Conservation (phyloP, 2,329 filamentous ascomycete genomes). For the Cryoendolithus antarcticus region DNA sequence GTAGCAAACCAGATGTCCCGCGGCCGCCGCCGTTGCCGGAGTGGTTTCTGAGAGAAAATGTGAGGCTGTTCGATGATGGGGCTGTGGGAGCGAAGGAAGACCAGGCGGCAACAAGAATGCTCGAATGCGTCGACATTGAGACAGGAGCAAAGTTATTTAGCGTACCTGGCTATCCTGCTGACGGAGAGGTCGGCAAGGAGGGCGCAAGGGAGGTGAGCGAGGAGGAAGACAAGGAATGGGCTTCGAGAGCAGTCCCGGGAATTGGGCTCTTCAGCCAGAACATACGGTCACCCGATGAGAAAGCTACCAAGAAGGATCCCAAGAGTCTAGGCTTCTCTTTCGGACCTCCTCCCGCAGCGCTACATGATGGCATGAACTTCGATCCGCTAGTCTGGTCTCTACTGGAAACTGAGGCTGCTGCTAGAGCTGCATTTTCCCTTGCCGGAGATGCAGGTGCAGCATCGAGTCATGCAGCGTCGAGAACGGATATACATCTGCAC, state of each 20-base stretch:
- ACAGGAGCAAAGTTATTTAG: constrained; percentile 21
- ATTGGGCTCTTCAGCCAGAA: too few species aligned
- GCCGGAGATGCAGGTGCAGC: neutral
- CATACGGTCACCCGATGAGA: too few species aligned
- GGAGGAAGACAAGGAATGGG: constrained; percentile 4
- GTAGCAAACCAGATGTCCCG: constrained; percentile 9
- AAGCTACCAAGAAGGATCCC: too few species aligned
- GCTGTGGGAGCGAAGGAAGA: neutral
- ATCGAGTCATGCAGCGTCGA: constrained; percentile 14
- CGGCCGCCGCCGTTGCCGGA: constrained; percentile 23
- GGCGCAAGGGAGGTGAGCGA: constrained; percentile 6
- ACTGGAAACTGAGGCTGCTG: constrained; percentile 17
- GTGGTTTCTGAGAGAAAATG: constrained; percentile 27
- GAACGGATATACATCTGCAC: constrained; percentile 27
- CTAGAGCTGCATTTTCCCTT: constrained; percentile 9
- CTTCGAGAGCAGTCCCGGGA: too few species aligned
- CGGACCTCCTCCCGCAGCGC: too few species aligned
- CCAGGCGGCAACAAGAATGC: constrained; percentile 7
- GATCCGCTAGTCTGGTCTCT: constrained; percentile 4
- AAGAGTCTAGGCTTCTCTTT: too few species aligned
- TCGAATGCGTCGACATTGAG: constrained; percentile 19
- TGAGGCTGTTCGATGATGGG: constrained; percentile 14
- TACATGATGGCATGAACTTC: neutral
- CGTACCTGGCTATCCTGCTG: constrained; percentile 13
- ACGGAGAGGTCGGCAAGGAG: constrained; percentile 5